These are phyloP conservation scores for Podaxis sp. DNA, from an alignment of 768 basidiomycete species.

Conservation along the genomic window DNA sequence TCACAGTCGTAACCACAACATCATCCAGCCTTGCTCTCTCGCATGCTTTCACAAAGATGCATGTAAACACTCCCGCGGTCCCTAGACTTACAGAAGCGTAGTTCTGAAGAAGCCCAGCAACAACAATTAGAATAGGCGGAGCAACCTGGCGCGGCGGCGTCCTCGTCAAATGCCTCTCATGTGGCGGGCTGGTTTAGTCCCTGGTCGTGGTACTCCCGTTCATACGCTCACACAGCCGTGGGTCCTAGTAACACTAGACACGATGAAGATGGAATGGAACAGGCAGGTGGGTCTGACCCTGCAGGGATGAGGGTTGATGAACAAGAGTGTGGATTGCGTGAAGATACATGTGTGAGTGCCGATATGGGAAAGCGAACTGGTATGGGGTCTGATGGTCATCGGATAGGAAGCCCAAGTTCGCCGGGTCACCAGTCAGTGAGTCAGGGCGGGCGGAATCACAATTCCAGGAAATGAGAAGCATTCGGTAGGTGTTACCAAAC, in stretches of 20 bases:
- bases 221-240: background rate
- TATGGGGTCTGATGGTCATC: background rate
- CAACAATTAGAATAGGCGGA: constrained; percentile 4
- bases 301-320: background rate
- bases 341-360: background rate
- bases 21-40: no score
- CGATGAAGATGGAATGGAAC: background rate
- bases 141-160: background rate
- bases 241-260: background rate
- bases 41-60: no score
- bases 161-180: background rate
- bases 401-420: no score
- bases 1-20: no score
- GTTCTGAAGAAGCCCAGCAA: background rate
- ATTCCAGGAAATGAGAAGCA: no score
- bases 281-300: background rate
- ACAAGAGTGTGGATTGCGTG: background rate
- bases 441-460: no score
- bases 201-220: constrained; percentile 5
- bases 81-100: constrained; percentile 2
- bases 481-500: no score
- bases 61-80: constrained; percentile 1
- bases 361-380: background rate
- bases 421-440: no score
- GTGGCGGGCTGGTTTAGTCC: constrained; percentile 8